Conservation (phyloP, 352 stramenopile species). For the Phytophthora multivora region DNA sequence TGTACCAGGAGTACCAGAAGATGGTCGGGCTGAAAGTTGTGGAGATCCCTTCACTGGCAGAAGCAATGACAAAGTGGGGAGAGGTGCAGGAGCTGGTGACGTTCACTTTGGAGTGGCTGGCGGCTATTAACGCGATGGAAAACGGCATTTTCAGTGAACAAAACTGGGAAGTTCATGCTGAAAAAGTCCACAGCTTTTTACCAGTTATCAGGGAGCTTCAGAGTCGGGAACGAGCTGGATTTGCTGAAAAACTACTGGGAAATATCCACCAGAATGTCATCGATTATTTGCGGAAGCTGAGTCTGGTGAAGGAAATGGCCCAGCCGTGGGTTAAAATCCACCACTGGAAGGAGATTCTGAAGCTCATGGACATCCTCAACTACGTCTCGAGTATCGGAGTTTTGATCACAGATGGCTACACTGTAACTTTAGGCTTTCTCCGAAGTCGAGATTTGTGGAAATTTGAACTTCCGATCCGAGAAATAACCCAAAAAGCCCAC, state of each 20-base stretch:
- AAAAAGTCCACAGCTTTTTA: conserved; percentile 44
- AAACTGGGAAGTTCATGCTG: conserved; percentile 50
- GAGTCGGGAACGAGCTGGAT: conserved; percentile 27
- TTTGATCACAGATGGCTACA: conserved; percentile 56
- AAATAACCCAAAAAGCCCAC: conserved; percentile 58
- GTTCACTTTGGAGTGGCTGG: conserved; percentile 55
- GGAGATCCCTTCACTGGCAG: conserved; percentile 52
- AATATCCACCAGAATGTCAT: conserved; percentile 38
- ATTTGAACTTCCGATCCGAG: conserved; percentile 58
- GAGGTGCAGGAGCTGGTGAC: conserved; percentile 64
- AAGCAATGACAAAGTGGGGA: conserved; percentile 51
- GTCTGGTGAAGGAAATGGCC: conserved; percentile 56
- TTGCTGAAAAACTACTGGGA: conserved; percentile 48
- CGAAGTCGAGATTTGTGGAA: conserved; percentile 53
- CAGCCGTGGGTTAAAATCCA: conserved; percentile 55
- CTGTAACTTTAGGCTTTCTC: conserved; percentile 58
- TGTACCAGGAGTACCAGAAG: conserved; percentile 77
- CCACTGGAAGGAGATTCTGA: conserved; percentile 69
- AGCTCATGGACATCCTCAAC: conserved; percentile 50
- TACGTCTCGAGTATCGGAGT: conserved; percentile 56
- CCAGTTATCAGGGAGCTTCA: conserved; percentile 41
- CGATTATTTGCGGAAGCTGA: conserved; percentile 52
- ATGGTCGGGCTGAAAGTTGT: conserved; percentile 71
- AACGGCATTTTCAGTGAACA: conserved; percentile 72
- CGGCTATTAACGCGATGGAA: conserved; percentile 54